Evolutionary conservation across 345 rosid genomes (phyloP).

Genomic region (Microthlaspi erraticum): DNA sequence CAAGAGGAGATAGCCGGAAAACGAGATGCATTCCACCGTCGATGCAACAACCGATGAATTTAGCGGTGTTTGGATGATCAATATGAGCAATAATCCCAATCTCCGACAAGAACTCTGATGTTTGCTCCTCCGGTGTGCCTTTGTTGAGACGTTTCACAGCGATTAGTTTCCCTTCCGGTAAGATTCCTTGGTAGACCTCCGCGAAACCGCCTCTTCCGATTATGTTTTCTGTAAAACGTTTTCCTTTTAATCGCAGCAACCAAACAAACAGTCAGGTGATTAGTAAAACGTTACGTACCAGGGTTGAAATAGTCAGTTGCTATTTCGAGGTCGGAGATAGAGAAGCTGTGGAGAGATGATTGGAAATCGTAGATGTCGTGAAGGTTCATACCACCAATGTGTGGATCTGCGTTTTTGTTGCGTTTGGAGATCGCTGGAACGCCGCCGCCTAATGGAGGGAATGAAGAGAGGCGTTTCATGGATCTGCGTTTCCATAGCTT

Average conservation of each 20-base stretch:
- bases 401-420: constrained; percentile 50
- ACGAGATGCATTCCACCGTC: constrained; percentile 89
- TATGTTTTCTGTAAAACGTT: constrained; percentile 61
- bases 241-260: neutral
- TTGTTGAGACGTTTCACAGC: constrained; percentile 75
- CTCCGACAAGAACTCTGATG: constrained; percentile 71
- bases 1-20: constrained; percentile 72
- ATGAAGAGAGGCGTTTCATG: constrained; percentile 54
- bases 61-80: constrained; percentile 88
- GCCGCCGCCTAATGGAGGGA: constrained; percentile 49
- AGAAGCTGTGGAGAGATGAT: constrained; percentile 63
- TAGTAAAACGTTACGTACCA: constrained; percentile 42
- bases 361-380: constrained; percentile 64
- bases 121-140: constrained; percentile 77
- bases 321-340: constrained; percentile 58
- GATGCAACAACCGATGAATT: constrained; percentile 78
- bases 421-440: constrained; percentile 46
- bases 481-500: constrained; percentile 70
- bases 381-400: constrained; percentile 49
- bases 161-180: constrained; percentile 66
- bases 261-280: neutral
- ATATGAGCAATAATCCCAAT: constrained; percentile 87
- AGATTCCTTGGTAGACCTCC: constrained; percentile 76
- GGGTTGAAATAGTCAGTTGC: constrained; percentile 77
- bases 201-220: constrained; percentile 93